These are phyloP conservation scores for Peniophora sp. DNA, from an alignment of 1,284 basidiomycete genomes.

Conservation along the genomic window DNA sequence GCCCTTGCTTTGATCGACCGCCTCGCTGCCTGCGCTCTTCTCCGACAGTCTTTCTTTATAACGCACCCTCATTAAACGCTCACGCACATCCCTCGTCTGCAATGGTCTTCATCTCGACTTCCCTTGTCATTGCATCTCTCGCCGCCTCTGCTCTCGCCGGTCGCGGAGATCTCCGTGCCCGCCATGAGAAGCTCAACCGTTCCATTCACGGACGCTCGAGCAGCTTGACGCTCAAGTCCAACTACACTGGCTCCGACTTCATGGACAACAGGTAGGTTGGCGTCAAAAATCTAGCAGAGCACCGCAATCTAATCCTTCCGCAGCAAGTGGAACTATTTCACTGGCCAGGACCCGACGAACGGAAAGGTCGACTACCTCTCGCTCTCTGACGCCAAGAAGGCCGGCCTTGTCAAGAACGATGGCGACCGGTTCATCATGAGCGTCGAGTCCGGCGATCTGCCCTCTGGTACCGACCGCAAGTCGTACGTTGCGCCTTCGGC, in stretches of 20 bases:
- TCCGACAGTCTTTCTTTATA: no score
- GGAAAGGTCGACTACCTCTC: conserved; percentile 53
- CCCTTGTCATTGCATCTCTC: conserved; percentile 14
- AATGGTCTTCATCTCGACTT: conserved; percentile 1
- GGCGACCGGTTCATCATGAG: conserved; percentile 48
- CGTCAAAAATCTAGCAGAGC: not conserved
- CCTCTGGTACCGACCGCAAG: conserved; percentile 47
- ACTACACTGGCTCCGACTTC: conserved; percentile 31
- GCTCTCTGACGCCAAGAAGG: conserved; percentile 33
- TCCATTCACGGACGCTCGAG: conserved; percentile 1
- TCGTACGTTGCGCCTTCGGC: conserved; percentile 37
- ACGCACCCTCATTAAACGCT: no score
- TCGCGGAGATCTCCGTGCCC: conserved; percentile 9
- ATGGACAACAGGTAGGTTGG: conserved; percentile 18
- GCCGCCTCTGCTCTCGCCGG: conserved; percentile 15
- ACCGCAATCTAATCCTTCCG: not conserved
- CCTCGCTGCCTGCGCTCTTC: no score
- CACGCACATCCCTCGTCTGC: not conserved
- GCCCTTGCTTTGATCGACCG: no score
- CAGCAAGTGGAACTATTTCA: conserved; percentile 60
- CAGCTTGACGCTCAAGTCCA: conserved; percentile 26
- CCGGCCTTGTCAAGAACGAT: conserved; percentile 53
- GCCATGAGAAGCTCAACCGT: conserved; percentile 11
- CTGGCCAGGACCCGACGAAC: conserved; percentile 54
- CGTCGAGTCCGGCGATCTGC: conserved; percentile 50